Conservation (phyloP, 148 eudicot species). For the Vaccinium myrtillus region DNA sequence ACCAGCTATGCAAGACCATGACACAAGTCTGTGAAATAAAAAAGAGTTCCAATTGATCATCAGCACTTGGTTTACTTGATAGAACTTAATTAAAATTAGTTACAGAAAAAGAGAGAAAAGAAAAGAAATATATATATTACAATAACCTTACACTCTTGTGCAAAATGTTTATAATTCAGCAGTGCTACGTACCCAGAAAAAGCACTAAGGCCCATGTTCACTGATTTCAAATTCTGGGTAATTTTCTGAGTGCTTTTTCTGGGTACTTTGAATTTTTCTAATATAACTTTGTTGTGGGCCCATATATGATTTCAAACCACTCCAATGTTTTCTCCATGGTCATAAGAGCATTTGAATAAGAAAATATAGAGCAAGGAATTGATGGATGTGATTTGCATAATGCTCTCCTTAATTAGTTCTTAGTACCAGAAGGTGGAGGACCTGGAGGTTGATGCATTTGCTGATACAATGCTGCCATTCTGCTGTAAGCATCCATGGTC, state of each 20-base stretch:
- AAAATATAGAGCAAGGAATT: neutral
- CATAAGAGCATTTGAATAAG: neutral
- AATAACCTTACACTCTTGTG: neutral
- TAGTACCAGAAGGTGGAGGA: conserved; percentile 27
- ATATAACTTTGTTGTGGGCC: neutral
- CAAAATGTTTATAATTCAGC: neutral
- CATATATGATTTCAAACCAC: neutral
- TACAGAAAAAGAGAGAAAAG: no score
- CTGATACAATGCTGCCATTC: conserved; percentile 68
- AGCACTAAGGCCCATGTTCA: no score
- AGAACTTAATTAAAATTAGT: no score
- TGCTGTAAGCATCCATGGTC: conserved; percentile 70
- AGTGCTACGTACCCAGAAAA: no score
- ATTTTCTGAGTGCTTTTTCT: no score
- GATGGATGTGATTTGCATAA: neutral
- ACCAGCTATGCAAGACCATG: no score
- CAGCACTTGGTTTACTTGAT: no score
- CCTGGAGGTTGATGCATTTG: conserved; percentile 48
- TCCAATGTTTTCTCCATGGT: neutral
- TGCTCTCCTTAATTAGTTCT: conserved; percentile 12
- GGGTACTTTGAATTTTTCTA: no score
- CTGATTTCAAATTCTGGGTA: no score
- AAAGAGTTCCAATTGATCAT: no score
- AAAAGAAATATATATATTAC: neutral
- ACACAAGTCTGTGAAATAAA: no score